Conservation (phyloP, 129 eudicot species). For the Erigeron canadensis region DNA sequence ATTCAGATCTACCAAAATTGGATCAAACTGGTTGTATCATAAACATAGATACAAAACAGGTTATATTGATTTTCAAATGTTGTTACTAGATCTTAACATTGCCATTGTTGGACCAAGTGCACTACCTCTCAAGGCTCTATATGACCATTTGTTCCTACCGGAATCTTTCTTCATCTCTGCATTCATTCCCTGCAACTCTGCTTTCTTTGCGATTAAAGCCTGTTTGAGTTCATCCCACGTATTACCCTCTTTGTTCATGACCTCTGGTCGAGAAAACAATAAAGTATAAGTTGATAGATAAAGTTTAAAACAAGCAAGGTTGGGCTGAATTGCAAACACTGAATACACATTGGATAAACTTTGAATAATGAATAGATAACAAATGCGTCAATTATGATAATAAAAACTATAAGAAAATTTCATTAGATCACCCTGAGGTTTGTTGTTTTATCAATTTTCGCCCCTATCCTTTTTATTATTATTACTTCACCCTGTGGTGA, state of each 20-base stretch:
- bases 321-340: not conserved
- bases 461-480: no score
- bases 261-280: constrained; percentile 18
- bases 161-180: constrained; percentile 43
- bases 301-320: not conserved
- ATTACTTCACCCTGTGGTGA: no score
- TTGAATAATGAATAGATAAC: not conserved
- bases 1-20: constrained; percentile 5
- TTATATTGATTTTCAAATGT: constrained; percentile 25
- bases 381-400: not conserved
- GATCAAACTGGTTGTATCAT: not conserved
- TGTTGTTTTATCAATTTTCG: no score
- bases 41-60: constrained; percentile 1
- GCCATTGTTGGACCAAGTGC: constrained; percentile 74
- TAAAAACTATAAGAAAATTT: not conserved
- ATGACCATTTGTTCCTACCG: constrained; percentile 49
- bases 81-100: constrained; percentile 51
- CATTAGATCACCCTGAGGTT: no score
- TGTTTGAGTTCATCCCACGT: constrained; percentile 61
- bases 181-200: constrained; percentile 35
- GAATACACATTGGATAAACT: not conserved
- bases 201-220: constrained; percentile 47
- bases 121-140: constrained; percentile 58
- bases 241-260: constrained; percentile 34
- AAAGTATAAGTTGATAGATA: not conserved